These are phyloP conservation scores for Poterioochromonas sp. DNA, from an alignment of 352 stramenopile genomes.

Conservation along the genomic window DNA sequence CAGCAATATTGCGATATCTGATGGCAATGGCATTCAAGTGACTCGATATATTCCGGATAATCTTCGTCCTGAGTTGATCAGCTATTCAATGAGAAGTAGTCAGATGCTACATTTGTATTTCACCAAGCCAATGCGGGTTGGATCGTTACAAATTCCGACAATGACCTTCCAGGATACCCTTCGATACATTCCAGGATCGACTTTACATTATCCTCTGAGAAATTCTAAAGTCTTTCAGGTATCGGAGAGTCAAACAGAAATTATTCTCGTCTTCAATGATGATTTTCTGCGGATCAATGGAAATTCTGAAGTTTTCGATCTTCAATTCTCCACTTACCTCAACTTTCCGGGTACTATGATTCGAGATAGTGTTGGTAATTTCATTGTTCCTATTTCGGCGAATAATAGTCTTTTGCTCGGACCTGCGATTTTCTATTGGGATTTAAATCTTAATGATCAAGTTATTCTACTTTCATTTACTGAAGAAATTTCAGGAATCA, in stretches of 20 bases:
- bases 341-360: neutral
- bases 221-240: neutral
- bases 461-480: neutral
- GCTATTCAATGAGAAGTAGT: neutral
- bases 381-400: neutral
- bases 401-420: neutral
- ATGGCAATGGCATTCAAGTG: neutral
- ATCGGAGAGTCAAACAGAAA: too few species aligned
- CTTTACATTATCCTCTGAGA: neutral
- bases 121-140: neutral
- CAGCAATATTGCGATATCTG: neutral
- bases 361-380: constrained; percentile 2
- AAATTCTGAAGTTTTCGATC: too few species aligned
- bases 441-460: neutral
- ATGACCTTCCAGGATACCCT: neutral
- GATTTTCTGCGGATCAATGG: neutral
- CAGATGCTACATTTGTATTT: neutral
- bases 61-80: neutral
- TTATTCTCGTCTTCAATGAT: neutral
- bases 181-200: neutral
- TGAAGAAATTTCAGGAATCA: neutral
- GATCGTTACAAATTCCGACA: neutral
- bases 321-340: neutral
- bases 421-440: constrained; percentile 8
- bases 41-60: neutral